Base-by-base conservation (phyloP, 1,139 yeast genomes). In the Kodamaea plutei region DNA sequence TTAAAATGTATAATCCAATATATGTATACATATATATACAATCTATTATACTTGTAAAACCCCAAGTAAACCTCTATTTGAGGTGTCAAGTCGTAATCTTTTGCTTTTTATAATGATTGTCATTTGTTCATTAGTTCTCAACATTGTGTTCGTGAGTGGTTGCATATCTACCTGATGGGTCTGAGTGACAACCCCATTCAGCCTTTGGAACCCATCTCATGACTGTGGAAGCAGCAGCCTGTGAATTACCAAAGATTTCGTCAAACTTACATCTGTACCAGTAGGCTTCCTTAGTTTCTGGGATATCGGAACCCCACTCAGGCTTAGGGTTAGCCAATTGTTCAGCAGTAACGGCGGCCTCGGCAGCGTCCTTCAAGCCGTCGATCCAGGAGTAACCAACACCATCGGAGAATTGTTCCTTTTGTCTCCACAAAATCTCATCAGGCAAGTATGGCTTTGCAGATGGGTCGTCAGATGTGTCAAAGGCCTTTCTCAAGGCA, bases 151-250 rank as follows among this genome's bases (percentile, higher is more conserved):
- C 88, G 61, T 91, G 98, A 48, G 84, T 79, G 65, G 84, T 76
- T 47, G 95, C 96, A 56, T 73, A 89, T 70, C 99, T 85, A 44
- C 99, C 99, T 36, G 95, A 84, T 33, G 99, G 98, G 64, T 91
- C 99, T 48, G 82, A 95, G 55, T 89, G 89, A 68, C 98, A 91
- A 43, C 98, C 98, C 99, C 99, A 91, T 64, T 91, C 98, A 43
- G 97, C 97, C 76, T 93, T 91, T 58, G 99, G 99, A 62, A 91
- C 69, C 99, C 99, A 91, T 75, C 98, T 83, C 96, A 85, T 88
- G 40, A 91, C 98, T 14, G 98, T 91, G 28, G 79, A 67, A 40
- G 96, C 97, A 48, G 95, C 98, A 48, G 95, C 91, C 59, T 79
- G 74, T 49, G 83, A 78, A 37, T 87, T 81, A 36, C 56, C 52